These are phyloP conservation scores for Speleostelium caveatum DNA, from an alignment of 78 protist species.

Conservation along the genomic window DNA sequence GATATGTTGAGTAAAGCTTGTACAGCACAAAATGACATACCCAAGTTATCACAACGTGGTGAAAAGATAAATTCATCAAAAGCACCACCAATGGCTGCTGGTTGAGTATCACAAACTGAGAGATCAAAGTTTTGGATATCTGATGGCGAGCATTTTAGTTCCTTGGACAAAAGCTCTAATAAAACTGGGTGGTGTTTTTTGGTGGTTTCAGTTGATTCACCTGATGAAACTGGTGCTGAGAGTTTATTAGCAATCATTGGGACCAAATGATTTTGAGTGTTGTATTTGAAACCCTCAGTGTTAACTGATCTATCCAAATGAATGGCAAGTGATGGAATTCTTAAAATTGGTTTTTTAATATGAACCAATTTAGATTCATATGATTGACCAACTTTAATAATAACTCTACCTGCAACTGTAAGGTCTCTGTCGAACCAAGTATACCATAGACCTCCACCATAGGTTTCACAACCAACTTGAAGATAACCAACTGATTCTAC, in stretches of 20 bases:
- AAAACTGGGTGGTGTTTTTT: slow-evolving; percentile 82
- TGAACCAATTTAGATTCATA: slow-evolving; percentile 77
- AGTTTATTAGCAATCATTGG: slow-evolving; percentile 86
- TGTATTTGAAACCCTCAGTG: slow-evolving; percentile 88
- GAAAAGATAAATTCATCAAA: slow-evolving; percentile 89
- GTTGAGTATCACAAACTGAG: slow-evolving; percentile 90
- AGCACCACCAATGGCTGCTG: slow-evolving; percentile 90
- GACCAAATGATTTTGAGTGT: slow-evolving; percentile 91
- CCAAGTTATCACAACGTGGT: slow-evolving; percentile 96
- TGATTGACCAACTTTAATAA: slow-evolving; percentile 61
- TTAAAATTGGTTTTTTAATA: slow-evolving; percentile 66
- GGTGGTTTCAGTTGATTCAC: neutral
- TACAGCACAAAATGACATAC: slow-evolving; percentile 84
- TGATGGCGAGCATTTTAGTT: slow-evolving; percentile 48
- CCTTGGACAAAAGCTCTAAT: slow-evolving; percentile 70
- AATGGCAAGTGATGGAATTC: slow-evolving; percentile 94
- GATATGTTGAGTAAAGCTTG: slow-evolving; percentile 54
- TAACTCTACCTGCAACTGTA: slow-evolving; percentile 93
- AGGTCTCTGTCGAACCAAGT: slow-evolving; percentile 98
- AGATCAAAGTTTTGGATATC: slow-evolving; percentile 92
- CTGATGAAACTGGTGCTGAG: slow-evolving; percentile 3
- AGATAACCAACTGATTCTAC: slow-evolving; percentile 71
- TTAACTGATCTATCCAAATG: slow-evolving; percentile 90
- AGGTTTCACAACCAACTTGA: slow-evolving; percentile 90
- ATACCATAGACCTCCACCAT: slow-evolving; percentile 98